phyloP scores from a whole-genome alignment of 2,329 filamentous ascomycete genomes.

The Paracoccidioides brasiliensis region DNA sequence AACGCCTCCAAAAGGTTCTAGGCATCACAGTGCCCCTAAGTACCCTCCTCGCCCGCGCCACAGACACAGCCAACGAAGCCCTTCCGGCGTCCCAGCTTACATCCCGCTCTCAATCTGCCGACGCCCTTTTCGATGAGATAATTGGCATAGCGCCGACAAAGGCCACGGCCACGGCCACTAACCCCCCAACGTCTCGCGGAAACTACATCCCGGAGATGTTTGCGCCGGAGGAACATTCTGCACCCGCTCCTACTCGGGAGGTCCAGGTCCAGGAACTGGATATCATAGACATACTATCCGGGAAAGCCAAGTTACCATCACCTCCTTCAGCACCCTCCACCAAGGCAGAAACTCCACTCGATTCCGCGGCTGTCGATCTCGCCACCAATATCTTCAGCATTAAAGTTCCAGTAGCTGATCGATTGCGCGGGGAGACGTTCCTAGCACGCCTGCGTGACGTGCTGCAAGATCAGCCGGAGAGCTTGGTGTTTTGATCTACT shows the following conservation, averaged over 20 bases:
- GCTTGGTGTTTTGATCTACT: constrained; percentile 43
- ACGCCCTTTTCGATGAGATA: constrained; percentile 82
- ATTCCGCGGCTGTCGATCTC: constrained; percentile 16
- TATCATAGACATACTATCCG: constrained; percentile 69
- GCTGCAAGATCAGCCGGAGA: constrained; percentile 66
- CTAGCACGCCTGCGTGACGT: constrained; percentile 74
- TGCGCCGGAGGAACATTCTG: constrained; percentile 29
- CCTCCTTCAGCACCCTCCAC: constrained; percentile 15
- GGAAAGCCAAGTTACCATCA: constrained; percentile 22
- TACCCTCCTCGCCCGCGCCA: constrained; percentile 73
- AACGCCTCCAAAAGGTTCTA: constrained; percentile 61
- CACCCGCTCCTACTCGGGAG: constrained; percentile 5
- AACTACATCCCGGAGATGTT: constrained; percentile 61
- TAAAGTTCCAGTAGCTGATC: constrained; percentile 64
- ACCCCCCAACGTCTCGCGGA: constrained; percentile 38
- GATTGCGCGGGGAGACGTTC: constrained; percentile 68
- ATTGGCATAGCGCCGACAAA: constrained; percentile 42
- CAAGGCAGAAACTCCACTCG: constrained; percentile 17
- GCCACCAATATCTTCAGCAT: constrained; percentile 71
- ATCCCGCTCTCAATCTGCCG: constrained; percentile 43
- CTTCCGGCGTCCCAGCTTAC: constrained; percentile 56
- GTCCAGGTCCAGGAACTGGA: constrained; percentile 44
- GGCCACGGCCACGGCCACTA: constrained; percentile 31
- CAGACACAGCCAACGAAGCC: constrained; percentile 75
- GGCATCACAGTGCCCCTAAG: constrained; percentile 72